Conservation (phyloP, 495 filamentous ascomycete genomes). For the Apodospora peruviana region DNA sequence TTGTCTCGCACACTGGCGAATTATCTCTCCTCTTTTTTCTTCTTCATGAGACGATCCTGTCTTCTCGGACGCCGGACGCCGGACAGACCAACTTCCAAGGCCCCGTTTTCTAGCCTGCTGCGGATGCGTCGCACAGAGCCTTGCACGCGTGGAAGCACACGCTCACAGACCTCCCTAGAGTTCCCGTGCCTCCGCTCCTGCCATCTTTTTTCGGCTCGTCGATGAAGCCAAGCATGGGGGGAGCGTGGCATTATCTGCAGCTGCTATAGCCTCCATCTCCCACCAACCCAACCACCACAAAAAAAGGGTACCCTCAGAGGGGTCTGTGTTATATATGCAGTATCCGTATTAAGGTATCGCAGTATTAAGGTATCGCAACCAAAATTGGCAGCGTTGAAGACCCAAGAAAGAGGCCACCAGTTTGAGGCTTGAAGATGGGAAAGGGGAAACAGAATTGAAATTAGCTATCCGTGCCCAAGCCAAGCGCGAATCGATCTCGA, state of each 20-base stretch:
- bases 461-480: too few species aligned
- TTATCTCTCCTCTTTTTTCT: too few species aligned
- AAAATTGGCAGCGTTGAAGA: too few species aligned
- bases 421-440: too few species aligned
- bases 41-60: too few species aligned
- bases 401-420: too few species aligned
- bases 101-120: constrained; percentile 12
- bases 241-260: constrained; percentile 2
- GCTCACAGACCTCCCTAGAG: constrained; percentile 8
- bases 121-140: constrained; percentile 8
- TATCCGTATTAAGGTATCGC: too few species aligned
- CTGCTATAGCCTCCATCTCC: background rate
- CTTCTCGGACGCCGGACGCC: background rate
- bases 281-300: background rate
- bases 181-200: constrained; percentile 4
- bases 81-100: background rate
- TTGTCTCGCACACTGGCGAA: too few species aligned
- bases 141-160: background rate
- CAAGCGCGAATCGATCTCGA: background rate
- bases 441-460: too few species aligned
- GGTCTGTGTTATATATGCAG: too few species aligned
- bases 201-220: constrained; percentile 11
- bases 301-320: background rate
- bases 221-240: background rate
- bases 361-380: too few species aligned